These are phyloP conservation scores for Coemansia sp. DNA, from an alignment of 192 early-diverging fungal genomes.

Conservation along the genomic window DNA sequence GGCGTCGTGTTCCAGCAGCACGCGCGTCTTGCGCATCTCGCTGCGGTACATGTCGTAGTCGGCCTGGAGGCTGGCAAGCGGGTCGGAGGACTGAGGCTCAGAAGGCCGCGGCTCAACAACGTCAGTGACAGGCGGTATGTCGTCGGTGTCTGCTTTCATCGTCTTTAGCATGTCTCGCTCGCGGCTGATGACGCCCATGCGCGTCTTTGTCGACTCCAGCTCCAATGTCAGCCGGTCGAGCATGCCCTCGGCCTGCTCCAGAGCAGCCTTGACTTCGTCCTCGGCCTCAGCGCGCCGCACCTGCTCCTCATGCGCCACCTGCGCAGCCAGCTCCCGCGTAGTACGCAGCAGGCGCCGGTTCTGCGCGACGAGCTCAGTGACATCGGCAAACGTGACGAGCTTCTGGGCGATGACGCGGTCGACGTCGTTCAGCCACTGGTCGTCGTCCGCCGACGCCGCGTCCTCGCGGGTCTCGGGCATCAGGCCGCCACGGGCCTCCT, in stretches of 20 bases:
- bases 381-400: constrained; percentile 58
- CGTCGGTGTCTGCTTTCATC: constrained; percentile 21
- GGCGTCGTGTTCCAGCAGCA: constrained; percentile 59
- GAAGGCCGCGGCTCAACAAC: not conserved
- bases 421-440: constrained; percentile 43
- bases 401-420: constrained; percentile 61
- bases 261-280: constrained; percentile 57
- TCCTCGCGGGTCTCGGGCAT: constrained; percentile 35
- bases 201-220: constrained; percentile 55
- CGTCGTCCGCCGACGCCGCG: constrained; percentile 22
- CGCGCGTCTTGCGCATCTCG: constrained; percentile 64
- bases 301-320: constrained; percentile 57
- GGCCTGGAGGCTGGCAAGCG: constrained; percentile 57
- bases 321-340: constrained; percentile 60
- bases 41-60: constrained; percentile 69
- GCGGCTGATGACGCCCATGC: constrained; percentile 57
- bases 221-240: constrained; percentile 55
- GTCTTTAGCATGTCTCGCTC: constrained; percentile 65
- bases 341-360: constrained; percentile 65
- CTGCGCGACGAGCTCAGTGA: constrained; percentile 62
- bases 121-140: constrained; percentile 1
- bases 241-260: constrained; percentile 60
- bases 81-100: not conserved
- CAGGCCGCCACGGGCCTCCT: constrained; percentile 55
- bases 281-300: constrained; percentile 47